These are phyloP conservation scores for Amoebophrya sp. DNA, from an alignment of 169 alveolate species.

Conservation along the genomic window DNA sequence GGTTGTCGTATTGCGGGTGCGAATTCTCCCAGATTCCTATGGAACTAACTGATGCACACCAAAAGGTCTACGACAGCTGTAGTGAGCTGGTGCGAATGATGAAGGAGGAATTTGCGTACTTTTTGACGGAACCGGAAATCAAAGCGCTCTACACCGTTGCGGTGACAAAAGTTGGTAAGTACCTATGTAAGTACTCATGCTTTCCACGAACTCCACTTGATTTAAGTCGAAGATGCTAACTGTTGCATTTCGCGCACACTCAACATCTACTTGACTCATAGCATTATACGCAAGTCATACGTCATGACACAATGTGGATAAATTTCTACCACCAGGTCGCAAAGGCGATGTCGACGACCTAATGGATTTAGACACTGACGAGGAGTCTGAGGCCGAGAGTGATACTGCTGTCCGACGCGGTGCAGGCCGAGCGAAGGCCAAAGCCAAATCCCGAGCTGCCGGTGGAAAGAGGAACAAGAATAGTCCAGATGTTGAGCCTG, in stretches of 20 bases:
- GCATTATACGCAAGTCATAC: too few relatives aligned
- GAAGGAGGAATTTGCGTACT: not conserved
- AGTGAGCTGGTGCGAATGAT: not conserved
- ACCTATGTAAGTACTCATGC: too few relatives aligned
- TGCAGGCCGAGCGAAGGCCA: not conserved
- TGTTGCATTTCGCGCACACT: too few relatives aligned
- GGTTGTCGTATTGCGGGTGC: not conserved
- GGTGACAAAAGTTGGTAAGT: too few relatives aligned
- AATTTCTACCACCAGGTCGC: too few relatives aligned
- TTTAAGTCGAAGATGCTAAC: too few relatives aligned
- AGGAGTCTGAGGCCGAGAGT: not conserved
- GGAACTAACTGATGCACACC: not conserved
- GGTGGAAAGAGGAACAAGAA: not conserved
- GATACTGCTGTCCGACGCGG: not conserved
- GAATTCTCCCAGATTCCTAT: not conserved
- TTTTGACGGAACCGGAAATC: not conserved
- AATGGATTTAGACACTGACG: not conserved
- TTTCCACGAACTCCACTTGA: too few relatives aligned
- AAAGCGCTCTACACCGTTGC: too few relatives aligned
- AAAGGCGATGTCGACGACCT: not conserved
- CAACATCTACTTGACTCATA: too few relatives aligned
- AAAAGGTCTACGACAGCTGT: not conserved
- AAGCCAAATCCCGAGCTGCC: not conserved
- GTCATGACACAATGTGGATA: too few relatives aligned
- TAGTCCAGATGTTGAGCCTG: too few relatives aligned